Conservation (phyloP, 306 rosid species). For the Dryas octopetala region DNA sequence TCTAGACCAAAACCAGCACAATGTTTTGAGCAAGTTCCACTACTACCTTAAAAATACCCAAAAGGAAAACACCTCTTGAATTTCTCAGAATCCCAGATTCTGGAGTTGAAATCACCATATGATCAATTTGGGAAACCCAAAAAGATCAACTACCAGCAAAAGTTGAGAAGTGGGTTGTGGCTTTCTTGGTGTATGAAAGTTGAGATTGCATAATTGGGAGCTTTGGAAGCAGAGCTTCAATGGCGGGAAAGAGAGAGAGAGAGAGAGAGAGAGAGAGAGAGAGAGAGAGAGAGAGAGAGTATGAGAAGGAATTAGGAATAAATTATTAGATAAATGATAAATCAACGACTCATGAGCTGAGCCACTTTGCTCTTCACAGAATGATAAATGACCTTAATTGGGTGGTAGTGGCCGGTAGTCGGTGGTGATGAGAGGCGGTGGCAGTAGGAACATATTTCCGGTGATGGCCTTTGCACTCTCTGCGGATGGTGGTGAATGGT, state of each 20-base stretch:
- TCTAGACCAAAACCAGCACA: neutral
- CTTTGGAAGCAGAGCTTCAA: slow-evolving; percentile 25
- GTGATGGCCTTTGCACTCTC: too few relatives aligned
- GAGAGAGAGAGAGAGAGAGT: neutral
- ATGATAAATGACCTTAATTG: too few relatives aligned
- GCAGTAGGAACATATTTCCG: too few relatives aligned
- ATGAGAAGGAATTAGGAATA: too few relatives aligned
- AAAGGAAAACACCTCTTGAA: neutral
- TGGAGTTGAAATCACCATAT: neutral
- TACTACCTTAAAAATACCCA: neutral
- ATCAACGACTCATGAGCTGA: too few relatives aligned
- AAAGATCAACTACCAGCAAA: slow-evolving; percentile 11
- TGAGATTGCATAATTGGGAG: slow-evolving; percentile 1
- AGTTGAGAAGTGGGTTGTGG: slow-evolving; percentile 1
- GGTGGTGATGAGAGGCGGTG: too few relatives aligned
- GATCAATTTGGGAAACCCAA: neutral
- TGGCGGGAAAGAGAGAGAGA: slow-evolving; percentile 19
- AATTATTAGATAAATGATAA: slow-evolving; percentile 2
- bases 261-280: neutral
- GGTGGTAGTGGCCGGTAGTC: too few relatives aligned
- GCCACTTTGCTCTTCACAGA: slow-evolving; percentile 16
- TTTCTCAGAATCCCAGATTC: neutral
- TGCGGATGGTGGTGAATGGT: too few relatives aligned
- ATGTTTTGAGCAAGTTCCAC: neutral
- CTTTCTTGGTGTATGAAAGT: neutral